phyloP scores from a whole-genome alignment of 2,329 filamentous ascomycete species.

The Penicillium sp. region DNA sequence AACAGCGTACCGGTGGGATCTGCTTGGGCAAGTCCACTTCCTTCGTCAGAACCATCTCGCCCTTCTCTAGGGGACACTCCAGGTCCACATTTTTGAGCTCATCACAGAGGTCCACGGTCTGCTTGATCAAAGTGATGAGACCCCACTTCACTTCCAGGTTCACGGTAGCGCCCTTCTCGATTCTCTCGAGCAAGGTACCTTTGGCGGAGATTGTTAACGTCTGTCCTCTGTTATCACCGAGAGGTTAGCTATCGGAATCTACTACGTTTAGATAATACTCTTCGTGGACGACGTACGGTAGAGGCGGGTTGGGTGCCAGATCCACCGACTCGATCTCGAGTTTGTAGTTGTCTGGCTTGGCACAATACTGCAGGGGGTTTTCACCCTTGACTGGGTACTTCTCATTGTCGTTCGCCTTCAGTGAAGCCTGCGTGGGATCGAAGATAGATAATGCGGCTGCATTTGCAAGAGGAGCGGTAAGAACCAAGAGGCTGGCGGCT shows the following conservation, averaged over 20 bases:
- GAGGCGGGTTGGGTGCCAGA: conserved; percentile 73
- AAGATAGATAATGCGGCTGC: conserved; percentile 42
- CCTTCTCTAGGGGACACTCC: conserved; percentile 77
- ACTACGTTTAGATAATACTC: background rate
- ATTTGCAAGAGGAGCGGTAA: conserved; percentile 40
- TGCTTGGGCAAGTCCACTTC: conserved; percentile 72
- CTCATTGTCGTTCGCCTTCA: conserved; percentile 38
- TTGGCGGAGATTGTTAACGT: conserved; percentile 68
- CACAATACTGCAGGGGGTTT: conserved; percentile 75
- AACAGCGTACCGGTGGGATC: conserved; percentile 70
- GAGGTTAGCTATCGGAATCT: conserved; percentile 9
- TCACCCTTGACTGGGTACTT: conserved; percentile 66
- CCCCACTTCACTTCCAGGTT: conserved; percentile 85
- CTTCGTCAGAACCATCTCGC: conserved; percentile 65
- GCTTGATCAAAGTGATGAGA: conserved; percentile 77
- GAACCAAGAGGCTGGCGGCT: conserved; percentile 34
- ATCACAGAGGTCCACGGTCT: conserved; percentile 75
- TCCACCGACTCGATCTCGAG: conserved; percentile 71
- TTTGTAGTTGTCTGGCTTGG: conserved; percentile 59
- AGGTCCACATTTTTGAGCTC: conserved; percentile 81
- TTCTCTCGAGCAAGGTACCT: conserved; percentile 62
- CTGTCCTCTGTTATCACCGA: conserved; percentile 53
- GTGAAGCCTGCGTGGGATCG: conserved; percentile 43
- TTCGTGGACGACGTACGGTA: conserved; percentile 55
- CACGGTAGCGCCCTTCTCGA: conserved; percentile 72